Evolutionary conservation across 2,329 filamentous ascomycete genomes (phyloP), one percentile per base, ranked within the genome.

Genomic region (Cytospora piceicola): DNA sequence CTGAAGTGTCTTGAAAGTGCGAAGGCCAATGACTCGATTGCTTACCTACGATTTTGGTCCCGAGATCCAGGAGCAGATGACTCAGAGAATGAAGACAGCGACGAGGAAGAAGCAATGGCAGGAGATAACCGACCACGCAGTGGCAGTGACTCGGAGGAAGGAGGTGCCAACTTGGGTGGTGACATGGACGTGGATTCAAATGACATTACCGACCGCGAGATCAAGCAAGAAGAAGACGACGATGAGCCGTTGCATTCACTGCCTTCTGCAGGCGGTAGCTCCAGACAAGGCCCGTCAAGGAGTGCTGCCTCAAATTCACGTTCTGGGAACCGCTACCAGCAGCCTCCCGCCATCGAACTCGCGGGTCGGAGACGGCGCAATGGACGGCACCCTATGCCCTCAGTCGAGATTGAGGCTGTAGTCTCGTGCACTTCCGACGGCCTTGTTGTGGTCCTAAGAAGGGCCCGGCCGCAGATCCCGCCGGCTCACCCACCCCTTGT

Each of bases 361-460:
- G 39, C 17, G 7, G 46, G 46, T 30, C 54, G 2, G 17, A 52
- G 55, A 2, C 58, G 58, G 6, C 65, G 32, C 2, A 49, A 73
- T 17, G 71, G 69, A 42, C 71, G 73, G 17, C 73, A 75, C 32
- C 71, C 71, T 0, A 73, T 79, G 8, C 77, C 77, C 2, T 81
- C 83, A 1, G 82, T 93, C 60, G 92, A 96, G 77, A 80, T 96
- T 4, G 93, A 96, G 77, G 93, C 92, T 2, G 92, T 96, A n/a
- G 89, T 96, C 6, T 96, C 93, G 0, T 96, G 93, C 77, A 93
- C 92, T 2, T 96, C 93, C 0, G 93, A 96, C 75, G 93, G 93
- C 0, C 81, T 96, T 0, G 92, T 96, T 2, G 92, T 96, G 9
- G 88, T 94, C 58, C 80, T 96, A 17, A 86, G 93, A 64, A 87